These are phyloP conservation scores for Leccinum subrobustum DNA, from an alignment of 1,284 basidiomycete genomes.

Conservation along the genomic window DNA sequence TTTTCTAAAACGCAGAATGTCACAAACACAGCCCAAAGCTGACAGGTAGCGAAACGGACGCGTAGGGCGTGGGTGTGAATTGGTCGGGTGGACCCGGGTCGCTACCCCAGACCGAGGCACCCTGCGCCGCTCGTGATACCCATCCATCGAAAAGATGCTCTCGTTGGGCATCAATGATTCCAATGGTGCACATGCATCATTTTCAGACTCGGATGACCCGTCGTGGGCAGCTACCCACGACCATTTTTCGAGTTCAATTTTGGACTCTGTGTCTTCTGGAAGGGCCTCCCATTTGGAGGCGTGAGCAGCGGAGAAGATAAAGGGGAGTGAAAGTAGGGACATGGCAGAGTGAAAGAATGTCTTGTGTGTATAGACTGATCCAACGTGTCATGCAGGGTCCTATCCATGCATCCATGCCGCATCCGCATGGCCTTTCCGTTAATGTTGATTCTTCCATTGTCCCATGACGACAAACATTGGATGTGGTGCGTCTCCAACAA, in stretches of 20 bases:
- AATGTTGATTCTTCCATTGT: not conserved
- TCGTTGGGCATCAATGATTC: not conserved
- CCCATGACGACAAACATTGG: not conserved
- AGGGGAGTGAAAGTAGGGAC: conserved; percentile 18
- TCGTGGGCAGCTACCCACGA: not conserved
- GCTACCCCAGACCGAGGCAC: not conserved
- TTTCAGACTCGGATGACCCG: not conserved
- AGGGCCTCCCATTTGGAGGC: conserved; percentile 26
- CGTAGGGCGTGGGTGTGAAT: conserved; percentile 8
- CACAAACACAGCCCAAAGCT: not conserved
- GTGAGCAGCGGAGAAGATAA: conserved; percentile 29
- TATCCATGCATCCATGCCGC: not conserved
- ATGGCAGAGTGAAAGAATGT: not conserved
- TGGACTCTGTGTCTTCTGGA: not conserved
- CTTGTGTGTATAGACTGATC: not conserved
- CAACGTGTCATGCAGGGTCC: not conserved
- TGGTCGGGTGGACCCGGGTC: not conserved
- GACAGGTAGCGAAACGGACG: not conserved
- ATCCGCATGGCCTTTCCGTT: not conserved
- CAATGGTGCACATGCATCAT: not conserved
- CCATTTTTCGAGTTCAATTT: not conserved
- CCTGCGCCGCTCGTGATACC: not conserved
- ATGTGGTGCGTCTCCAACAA: not conserved
- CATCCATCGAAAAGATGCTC: not conserved
- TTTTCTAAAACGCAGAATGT: not conserved